These are phyloP conservation scores for Lentinus polychrous DNA, from an alignment of 1,284 basidiomycete genomes.

Conservation along the genomic window DNA sequence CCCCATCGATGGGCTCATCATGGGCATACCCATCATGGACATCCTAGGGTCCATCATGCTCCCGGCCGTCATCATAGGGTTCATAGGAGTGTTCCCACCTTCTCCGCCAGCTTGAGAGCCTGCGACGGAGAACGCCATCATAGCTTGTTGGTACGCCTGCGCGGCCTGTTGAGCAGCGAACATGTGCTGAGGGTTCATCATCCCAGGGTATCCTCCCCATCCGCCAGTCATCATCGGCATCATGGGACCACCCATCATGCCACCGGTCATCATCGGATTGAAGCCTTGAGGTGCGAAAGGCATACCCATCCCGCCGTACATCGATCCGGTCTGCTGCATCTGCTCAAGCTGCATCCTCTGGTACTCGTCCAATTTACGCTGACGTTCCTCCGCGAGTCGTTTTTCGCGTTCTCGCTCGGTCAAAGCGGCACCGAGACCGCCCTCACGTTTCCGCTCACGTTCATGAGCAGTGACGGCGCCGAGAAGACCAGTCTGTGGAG, in stretches of 20 bases:
- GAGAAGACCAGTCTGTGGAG: slow-evolving; percentile 91
- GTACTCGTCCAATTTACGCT: slow-evolving; percentile 85
- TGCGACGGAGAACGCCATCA: slow-evolving; percentile 80
- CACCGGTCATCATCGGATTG: slow-evolving; percentile 45
- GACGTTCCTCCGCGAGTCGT: slow-evolving; percentile 83
- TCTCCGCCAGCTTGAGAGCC: slow-evolving; percentile 64
- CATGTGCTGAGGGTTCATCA: slow-evolving; percentile 83
- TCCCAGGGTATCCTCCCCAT: slow-evolving; percentile 45
- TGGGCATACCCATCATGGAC: slow-evolving; percentile 50
- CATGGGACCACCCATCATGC: slow-evolving; percentile 44
- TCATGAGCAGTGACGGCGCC: slow-evolving; percentile 96
- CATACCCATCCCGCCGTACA: slow-evolving; percentile 46
- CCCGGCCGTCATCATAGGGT: slow-evolving; percentile 52
- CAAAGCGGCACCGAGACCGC: slow-evolving; percentile 88
- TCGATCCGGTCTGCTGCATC: slow-evolving; percentile 68
- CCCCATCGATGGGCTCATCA: slow-evolving; percentile 24
- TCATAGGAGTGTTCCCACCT: slow-evolving; percentile 32
- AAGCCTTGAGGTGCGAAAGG: slow-evolving; percentile 28
- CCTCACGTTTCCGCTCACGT: slow-evolving; percentile 88
- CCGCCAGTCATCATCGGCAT: slow-evolving; percentile 40
- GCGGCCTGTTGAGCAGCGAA: slow-evolving; percentile 86
- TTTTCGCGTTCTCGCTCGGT: slow-evolving; percentile 95
- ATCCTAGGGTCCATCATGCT: slow-evolving; percentile 42
- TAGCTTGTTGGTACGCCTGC: slow-evolving; percentile 86
- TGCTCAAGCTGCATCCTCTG: slow-evolving; percentile 86